Base-by-base conservation (phyloP, 148 eudicot genomes). In the Nyssa sinensis region DNA sequence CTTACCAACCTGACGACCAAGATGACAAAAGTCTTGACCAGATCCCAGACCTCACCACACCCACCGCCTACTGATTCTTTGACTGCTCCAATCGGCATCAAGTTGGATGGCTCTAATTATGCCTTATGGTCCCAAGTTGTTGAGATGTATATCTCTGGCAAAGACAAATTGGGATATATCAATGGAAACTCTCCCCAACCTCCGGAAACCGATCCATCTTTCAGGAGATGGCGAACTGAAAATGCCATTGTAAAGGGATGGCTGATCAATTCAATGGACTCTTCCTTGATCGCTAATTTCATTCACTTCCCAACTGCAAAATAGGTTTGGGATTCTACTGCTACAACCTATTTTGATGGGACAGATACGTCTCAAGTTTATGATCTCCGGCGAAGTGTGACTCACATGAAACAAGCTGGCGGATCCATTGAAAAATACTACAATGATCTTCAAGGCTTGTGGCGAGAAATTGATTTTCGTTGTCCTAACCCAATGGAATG, bases 401-500 rank as follows among this genome's bases (percentile, higher is more conserved):
- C 5, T 27, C 17, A 13, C 19, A 7, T 31, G 0, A 70, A 23
- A 8, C 74, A 70, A 70, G 64, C 63, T 4, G 41, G 63, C 0
- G 44, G 63, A 6, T 30, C 74, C 1, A 32, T 71, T 1, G 51
- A 71, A 71, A 30, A 33, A 3, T 41, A 21, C 9, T 59, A 34
- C 7, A 71, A 58, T 24, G 5, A 7, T 41, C 49, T 41, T 41
- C 49, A 41, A 41, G 49, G 49, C 49, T 41, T 41, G 13, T 41
- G 8, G 12, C 9, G 49, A 41, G 49, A 41, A 7, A 69, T 69
- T 41, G 49, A 41, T 41, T 41, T 41, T 41, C 13, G 49, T 1
- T 37, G 61, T 14, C 74, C 65, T 4, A 71, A 71, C 33, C 74
- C 63, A 1, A 71, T 71, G 65, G 21, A 31, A 10, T 57, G 32